phyloP scores from a whole-genome alignment of 2,329 filamentous ascomycete species.

The Passalora sequoiae region DNA sequence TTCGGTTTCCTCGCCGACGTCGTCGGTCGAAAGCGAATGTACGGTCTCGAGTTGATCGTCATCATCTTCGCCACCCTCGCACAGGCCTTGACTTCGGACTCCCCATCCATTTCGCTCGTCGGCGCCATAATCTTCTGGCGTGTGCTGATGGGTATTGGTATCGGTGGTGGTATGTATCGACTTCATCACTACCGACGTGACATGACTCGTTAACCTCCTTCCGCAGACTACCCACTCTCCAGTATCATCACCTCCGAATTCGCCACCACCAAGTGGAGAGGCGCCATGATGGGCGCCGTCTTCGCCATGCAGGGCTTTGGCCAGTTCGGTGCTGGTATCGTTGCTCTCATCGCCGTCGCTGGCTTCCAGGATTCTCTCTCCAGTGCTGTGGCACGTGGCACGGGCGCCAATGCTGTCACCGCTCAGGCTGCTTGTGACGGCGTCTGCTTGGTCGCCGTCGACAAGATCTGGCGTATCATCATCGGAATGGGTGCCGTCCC shows the following conservation, averaged over 20 bases:
- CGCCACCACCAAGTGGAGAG: constrained; percentile 77
- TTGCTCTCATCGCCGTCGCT: constrained; percentile 61
- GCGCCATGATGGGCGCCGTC: constrained; percentile 80
- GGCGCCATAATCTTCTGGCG: constrained; percentile 75
- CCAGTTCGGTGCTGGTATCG: constrained; percentile 68
- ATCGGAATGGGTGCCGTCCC: constrained; percentile 78
- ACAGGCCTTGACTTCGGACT: constrained; percentile 61
- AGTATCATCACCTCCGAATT: constrained; percentile 85
- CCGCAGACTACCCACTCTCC: constrained; percentile 69
- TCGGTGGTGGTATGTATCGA: constrained; percentile 53
- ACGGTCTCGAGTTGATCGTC: constrained; percentile 73
- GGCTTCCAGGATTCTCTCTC: constrained; percentile 36
- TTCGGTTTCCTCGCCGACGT: constrained; percentile 76
- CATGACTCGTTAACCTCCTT: constrained; percentile 3
- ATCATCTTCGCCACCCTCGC: constrained; percentile 75
- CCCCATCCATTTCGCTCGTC: constrained; percentile 56
- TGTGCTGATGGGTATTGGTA: constrained; percentile 72
- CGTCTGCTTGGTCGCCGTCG: constrained; percentile 64
- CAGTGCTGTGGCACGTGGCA: constrained; percentile 16
- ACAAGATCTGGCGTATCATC: constrained; percentile 82
- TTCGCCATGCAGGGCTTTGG: constrained; percentile 86
- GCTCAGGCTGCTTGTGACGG: constrained; percentile 54
- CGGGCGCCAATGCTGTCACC: constrained; percentile 43
- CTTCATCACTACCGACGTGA: not conserved
- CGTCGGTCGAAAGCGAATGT: constrained; percentile 77